phyloP scores from a whole-genome alignment of 306 rosid genomes.

The Cicer arietinum region DNA sequence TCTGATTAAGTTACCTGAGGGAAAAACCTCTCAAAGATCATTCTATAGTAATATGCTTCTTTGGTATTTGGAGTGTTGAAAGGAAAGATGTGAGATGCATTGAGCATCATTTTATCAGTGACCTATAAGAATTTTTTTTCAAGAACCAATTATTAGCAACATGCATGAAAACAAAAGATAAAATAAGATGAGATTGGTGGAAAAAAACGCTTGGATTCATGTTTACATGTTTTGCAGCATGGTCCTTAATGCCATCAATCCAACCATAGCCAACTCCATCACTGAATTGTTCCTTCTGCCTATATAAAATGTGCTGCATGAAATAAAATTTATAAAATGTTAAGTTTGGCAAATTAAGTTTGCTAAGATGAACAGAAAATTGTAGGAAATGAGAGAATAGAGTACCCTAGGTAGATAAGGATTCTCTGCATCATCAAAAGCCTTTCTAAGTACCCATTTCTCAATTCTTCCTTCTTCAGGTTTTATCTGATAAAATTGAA shows the following conservation, averaged over 20 bases:
- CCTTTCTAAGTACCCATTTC: conserved; percentile 81
- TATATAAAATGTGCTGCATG: conserved; percentile 82
- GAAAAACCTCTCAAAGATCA: conserved; percentile 94
- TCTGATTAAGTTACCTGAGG: conserved; percentile 64
- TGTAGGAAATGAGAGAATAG: neutral
- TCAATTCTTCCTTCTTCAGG: conserved; percentile 83
- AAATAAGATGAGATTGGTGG: neutral
- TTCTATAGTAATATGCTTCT: conserved; percentile 92
- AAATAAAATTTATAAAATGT: conserved; percentile 34
- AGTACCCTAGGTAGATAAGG: conserved; percentile 95
- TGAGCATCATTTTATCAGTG: conserved; percentile 80
- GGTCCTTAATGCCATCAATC: conserved; percentile 93
- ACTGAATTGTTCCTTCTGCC: conserved; percentile 97
- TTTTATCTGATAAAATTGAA: conserved; percentile 62
- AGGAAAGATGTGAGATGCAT: conserved; percentile 79
- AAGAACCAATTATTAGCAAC: conserved; percentile 29
- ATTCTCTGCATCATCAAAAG: conserved; percentile 85
- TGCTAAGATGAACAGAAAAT: neutral
- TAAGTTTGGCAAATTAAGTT: conserved; percentile 37
- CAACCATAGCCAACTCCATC: conserved; percentile 98
- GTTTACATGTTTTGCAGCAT: conserved; percentile 83
- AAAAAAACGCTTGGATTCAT: neutral
- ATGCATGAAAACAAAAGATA: neutral
- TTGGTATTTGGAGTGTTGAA: conserved; percentile 87
- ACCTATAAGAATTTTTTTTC: conserved; percentile 54